Evolutionary conservation across 495 filamentous ascomycete species (phyloP).

Genomic region (Penicillium cataractarum): DNA sequence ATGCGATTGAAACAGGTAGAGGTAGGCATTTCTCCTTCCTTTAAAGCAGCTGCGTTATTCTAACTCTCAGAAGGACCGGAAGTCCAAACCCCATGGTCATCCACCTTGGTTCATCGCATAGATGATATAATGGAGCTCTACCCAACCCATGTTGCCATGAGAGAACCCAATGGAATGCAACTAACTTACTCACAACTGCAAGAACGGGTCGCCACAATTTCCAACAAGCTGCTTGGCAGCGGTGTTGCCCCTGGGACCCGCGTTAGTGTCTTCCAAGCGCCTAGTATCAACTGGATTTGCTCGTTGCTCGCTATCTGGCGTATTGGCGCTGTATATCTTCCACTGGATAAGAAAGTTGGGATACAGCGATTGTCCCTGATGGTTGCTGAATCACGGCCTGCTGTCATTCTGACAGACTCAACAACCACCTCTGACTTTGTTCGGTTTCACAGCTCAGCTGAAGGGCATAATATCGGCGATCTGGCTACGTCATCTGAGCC

Average conservation of each 20-base stretch:
- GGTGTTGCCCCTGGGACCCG: slow-evolving; percentile 11
- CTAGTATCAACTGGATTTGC: slow-evolving; percentile 47
- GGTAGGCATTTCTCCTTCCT: slow-evolving; percentile 15
- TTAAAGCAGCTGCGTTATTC: neutral
- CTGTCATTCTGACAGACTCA: slow-evolving; percentile 21
- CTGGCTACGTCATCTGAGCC: neutral
- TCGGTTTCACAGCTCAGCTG: slow-evolving; percentile 1
- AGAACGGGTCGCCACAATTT: slow-evolving; percentile 15
- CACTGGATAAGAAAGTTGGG: slow-evolving; percentile 51
- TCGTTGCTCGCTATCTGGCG: slow-evolving; percentile 58
- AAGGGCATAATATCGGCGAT: slow-evolving; percentile 20
- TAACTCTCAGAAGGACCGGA: slow-evolving; percentile 23
- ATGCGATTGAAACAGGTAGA: slow-evolving; percentile 15
- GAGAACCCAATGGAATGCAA: slow-evolving; percentile 5
- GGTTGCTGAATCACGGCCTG: slow-evolving; percentile 24
- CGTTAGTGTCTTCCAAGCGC: slow-evolving; percentile 23
- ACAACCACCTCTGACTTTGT: slow-evolving; percentile 8
- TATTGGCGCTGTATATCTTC: slow-evolving; percentile 54
- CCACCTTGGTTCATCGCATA: slow-evolving; percentile 40
- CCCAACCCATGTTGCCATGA: slow-evolving; percentile 16
- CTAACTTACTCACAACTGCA: slow-evolving; percentile 24
- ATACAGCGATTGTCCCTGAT: slow-evolving; percentile 35
- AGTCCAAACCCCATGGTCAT: slow-evolving; percentile 30
- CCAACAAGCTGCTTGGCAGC: slow-evolving; percentile 18
- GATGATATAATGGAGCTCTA: slow-evolving; percentile 27